phyloP scores from a whole-genome alignment of 495 filamentous ascomycete genomes.

The Aspergillus olivimuriae region DNA sequence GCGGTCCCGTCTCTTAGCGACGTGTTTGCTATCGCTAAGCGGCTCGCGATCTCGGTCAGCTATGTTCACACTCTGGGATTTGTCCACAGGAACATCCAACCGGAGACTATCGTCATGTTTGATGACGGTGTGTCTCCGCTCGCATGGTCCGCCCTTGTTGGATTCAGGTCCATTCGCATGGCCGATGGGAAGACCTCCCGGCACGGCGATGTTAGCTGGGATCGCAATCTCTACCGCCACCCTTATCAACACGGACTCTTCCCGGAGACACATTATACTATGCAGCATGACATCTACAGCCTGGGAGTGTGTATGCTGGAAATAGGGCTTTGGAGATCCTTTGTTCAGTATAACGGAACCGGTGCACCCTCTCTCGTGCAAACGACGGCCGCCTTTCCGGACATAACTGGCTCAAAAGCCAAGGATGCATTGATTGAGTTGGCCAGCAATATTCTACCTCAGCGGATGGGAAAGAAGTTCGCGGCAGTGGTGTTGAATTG shows the following conservation, averaged over 20 bases:
- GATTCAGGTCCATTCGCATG: conserved; percentile 44
- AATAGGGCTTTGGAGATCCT: conserved; percentile 52
- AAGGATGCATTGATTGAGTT: conserved; percentile 33
- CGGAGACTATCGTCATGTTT: conserved; percentile 46
- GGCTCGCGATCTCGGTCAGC: conserved; percentile 37
- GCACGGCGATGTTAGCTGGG: conserved; percentile 34
- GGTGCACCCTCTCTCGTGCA: background rate
- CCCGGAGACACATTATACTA: conserved; percentile 37
- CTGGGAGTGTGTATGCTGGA: conserved; percentile 57
- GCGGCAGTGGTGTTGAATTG: conserved; percentile 44
- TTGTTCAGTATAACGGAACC: conserved; percentile 24
- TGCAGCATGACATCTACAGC: conserved; percentile 63
- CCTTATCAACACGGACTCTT: conserved; percentile 42
- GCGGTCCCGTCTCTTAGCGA: conserved; percentile 17
- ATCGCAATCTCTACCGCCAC: conserved; percentile 51
- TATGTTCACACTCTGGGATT: conserved; percentile 46
- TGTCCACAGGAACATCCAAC: conserved; percentile 54
- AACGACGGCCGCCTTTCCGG: background rate
- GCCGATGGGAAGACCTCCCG: conserved; percentile 32
- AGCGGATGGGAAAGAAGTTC: conserved; percentile 45
- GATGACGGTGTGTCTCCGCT: conserved; percentile 9
- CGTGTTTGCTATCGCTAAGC: conserved; percentile 34
- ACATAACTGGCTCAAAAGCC: background rate
- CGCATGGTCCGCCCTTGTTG: conserved; percentile 35
- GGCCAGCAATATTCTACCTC: conserved; percentile 34